These are phyloP conservation scores for Centaurea solstitialis DNA, from an alignment of 129 eudicot species.

Conservation along the genomic window DNA sequence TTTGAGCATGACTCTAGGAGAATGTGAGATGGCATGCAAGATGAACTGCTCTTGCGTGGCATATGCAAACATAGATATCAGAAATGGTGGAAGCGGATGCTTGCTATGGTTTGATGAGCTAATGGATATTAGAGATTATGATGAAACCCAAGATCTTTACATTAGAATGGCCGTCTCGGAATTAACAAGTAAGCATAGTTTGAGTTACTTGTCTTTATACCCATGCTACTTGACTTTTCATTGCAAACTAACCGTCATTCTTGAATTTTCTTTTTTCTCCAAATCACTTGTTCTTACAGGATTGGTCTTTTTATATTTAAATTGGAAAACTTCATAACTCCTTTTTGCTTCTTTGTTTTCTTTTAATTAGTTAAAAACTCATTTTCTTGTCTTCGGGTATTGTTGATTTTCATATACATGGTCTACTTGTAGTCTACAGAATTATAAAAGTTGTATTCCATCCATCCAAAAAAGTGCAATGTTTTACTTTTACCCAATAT, in stretches of 20 bases:
- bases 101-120: slow-evolving; percentile 25
- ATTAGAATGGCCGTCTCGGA: slow-evolving; percentile 20
- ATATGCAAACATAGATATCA: slow-evolving; percentile 21
- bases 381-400: background rate
- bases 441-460: background rate
- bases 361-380: background rate
- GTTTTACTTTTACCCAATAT: background rate
- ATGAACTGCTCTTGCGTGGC: slow-evolving; percentile 31
- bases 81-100: slow-evolving; percentile 30
- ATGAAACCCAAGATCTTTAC: slow-evolving; percentile 19
- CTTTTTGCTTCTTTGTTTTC: background rate
- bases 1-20: slow-evolving; percentile 27
- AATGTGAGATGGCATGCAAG: slow-evolving; percentile 19
- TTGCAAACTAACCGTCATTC: too few relatives aligned
- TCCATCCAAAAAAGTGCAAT: background rate
- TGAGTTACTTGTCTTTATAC: too few relatives aligned
- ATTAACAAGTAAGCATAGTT: background rate
- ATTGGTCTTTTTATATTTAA: too few relatives aligned
- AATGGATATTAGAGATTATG: slow-evolving; percentile 8
- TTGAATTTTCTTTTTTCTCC: too few relatives aligned
- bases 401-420: background rate
- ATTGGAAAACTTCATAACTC: background rate
- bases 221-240: too few relatives aligned
- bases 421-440: background rate
- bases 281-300: too few relatives aligned